Evolutionary conservation across 2,329 filamentous ascomycete species (phyloP), one percentile per base, ranked within the genome.

Genomic region (Helotiales sp.): DNA sequence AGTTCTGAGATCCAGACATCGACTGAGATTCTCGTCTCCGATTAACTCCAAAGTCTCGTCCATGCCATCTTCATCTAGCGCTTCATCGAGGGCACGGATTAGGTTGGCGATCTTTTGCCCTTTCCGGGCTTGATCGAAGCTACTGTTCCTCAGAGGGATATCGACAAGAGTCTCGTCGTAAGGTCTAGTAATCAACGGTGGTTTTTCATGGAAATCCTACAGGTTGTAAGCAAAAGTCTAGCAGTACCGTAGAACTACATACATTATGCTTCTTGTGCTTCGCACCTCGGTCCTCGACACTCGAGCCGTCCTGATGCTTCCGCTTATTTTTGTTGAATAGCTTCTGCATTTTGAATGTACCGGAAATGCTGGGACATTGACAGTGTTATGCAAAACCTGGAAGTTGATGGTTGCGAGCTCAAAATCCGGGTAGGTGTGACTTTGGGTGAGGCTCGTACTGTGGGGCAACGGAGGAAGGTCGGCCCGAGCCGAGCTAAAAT

Each of bases 51-150:
- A 27, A 8, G 61, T 54, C 25, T 62, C 63, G 29, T 63, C 55
- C 34, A 51, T 50, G 17, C 44, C 58, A 44, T 63, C 56, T 47
- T 62, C 63, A 25, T 63, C 58, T 24, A 70, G 52, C 17, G 59
- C 54, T 7, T 68, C 64, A 34, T 69, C 61, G 27, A 70, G 52
- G 29, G 66, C 63, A 50, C 42, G 54, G n/a, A 69, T 47, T 22
- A 70, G 61, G 31, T 59, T 65, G 22, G 55, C 51, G 19, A 69
- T 54, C 44, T 67, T 68, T 33, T 58, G 54, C 27, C 51, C 40
- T 33, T 57, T 57, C 5, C 33, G n/a, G 46, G 44, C 34, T n/a
- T 31, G 27, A 13, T 19, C 24, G 13, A 30, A 44, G 17, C 30
- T 54, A 29, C 25, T 40, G 17, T 15, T 17, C 22, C 34, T 44